These are phyloP conservation scores for Prunus armeniaca DNA, from an alignment of 306 rosid species.

Conservation along the genomic window DNA sequence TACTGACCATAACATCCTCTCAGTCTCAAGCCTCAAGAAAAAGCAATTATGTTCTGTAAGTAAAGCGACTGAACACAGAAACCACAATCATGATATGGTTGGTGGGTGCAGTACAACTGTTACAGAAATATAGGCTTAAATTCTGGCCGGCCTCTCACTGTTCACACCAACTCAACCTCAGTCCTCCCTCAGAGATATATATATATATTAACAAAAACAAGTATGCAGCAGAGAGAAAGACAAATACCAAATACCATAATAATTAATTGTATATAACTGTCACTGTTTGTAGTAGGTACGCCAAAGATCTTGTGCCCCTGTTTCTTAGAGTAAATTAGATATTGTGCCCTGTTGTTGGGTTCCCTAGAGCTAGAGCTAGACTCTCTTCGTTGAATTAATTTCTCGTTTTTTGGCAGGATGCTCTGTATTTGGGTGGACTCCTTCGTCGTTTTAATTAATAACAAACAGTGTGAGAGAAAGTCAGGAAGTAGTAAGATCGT, in stretches of 20 bases:
- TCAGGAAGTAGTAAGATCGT: too few relatives aligned
- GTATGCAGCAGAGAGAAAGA: neutral
- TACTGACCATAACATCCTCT: too few relatives aligned
- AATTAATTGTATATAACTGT: neutral
- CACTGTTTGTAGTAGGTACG: neutral
- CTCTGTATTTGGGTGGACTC: too few relatives aligned
- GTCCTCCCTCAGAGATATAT: neutral
- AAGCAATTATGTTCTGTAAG: too few relatives aligned
- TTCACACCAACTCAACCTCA: neutral
- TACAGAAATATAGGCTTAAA: neutral
- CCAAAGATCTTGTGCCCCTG: neutral
- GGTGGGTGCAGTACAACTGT: neutral
- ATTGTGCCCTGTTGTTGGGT: slow-evolving; percentile 14
- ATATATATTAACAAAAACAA: too few relatives aligned
- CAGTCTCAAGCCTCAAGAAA: too few relatives aligned
- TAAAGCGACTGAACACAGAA: too few relatives aligned
- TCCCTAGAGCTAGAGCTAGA: neutral
- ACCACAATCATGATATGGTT: neutral
- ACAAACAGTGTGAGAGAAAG: too few relatives aligned
- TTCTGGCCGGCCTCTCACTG: neutral
- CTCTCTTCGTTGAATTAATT: neutral
- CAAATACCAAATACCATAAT: neutral
- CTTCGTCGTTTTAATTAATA: too few relatives aligned
- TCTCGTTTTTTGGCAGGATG: neutral
- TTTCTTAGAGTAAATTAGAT: neutral